Percentiles rank a stretch among this genome's conserved stretches.
Evolutionary conservation across 73 alveolate species (phyloP).

Genomic region (Paramecium pentaurelia): DNA sequence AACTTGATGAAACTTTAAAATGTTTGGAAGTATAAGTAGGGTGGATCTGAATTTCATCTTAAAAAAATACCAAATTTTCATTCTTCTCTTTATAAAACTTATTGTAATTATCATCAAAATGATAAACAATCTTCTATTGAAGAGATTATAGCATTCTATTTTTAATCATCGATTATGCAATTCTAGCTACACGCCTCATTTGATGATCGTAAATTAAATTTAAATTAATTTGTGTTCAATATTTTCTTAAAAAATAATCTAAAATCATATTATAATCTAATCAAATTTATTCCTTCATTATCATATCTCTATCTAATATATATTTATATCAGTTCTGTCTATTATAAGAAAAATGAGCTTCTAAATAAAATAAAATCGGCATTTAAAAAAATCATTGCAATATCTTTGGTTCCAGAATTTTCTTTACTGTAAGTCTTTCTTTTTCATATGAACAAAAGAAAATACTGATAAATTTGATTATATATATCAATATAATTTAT

Average conservation of each 20-base stretch:
- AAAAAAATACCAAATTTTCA: neutral
- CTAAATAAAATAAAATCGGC: neutral
- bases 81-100: neutral
- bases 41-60: neutral
- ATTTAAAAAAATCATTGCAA: neutral
- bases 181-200: neutral
- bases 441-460: neutral
- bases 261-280: neutral
- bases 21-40: conserved; percentile 33
- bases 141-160: neutral
- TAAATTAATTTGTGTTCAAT: neutral
- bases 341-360: no score
- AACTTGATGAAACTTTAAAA: neutral
- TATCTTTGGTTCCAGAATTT: neutral
- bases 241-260: neutral
- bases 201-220: neutral
- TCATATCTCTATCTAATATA: neutral
- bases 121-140: neutral
- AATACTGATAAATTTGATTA: neutral
- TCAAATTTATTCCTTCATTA: neutral
- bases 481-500: neutral
- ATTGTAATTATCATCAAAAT: neutral
- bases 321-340: neutral
- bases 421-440: neutral
- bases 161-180: neutral